Evolutionary conservation across 2,329 filamentous ascomycete species (phyloP).

Genomic region (Verticillium dahliae): DNA sequence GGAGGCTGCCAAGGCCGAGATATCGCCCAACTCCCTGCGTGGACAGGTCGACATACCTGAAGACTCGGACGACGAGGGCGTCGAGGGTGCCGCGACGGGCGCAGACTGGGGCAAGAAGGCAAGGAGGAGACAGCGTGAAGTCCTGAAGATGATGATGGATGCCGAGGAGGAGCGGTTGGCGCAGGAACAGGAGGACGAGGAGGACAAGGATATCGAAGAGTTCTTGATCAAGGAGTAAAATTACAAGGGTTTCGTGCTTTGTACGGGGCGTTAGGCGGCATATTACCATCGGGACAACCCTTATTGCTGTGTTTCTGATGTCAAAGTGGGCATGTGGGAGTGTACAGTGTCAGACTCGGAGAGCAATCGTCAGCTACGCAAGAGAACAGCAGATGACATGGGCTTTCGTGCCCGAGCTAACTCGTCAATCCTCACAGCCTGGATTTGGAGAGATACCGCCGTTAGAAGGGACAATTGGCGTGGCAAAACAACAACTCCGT

Average conservation of each 20-base stretch:
- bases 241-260: slow-evolving; percentile 41
- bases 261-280: slow-evolving; percentile 22
- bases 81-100: slow-evolving; percentile 35
- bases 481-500: no score
- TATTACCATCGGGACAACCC: not conserved
- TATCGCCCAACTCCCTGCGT: slow-evolving; percentile 60
- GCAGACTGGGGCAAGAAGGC: slow-evolving; percentile 66
- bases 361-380: no score
- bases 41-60: slow-evolving; percentile 46
- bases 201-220: slow-evolving; percentile 71
- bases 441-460: no score
- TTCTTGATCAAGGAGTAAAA: slow-evolving; percentile 49
- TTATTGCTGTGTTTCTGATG: not conserved
- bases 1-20: slow-evolving; percentile 42
- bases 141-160: slow-evolving; percentile 59
- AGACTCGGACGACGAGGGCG: slow-evolving; percentile 43
- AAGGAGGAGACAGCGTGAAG: slow-evolving; percentile 59
- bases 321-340: not conserved
- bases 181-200: slow-evolving; percentile 53
- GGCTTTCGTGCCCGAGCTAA: not conserved
- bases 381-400: not conserved
- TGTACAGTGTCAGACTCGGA: not conserved
- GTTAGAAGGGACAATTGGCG: no score
- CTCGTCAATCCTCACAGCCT: no score
- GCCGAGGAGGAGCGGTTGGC: slow-evolving; percentile 53